Conservation (phyloP, 768 basidiomycete species). For the Suillus decipiens region DNA sequence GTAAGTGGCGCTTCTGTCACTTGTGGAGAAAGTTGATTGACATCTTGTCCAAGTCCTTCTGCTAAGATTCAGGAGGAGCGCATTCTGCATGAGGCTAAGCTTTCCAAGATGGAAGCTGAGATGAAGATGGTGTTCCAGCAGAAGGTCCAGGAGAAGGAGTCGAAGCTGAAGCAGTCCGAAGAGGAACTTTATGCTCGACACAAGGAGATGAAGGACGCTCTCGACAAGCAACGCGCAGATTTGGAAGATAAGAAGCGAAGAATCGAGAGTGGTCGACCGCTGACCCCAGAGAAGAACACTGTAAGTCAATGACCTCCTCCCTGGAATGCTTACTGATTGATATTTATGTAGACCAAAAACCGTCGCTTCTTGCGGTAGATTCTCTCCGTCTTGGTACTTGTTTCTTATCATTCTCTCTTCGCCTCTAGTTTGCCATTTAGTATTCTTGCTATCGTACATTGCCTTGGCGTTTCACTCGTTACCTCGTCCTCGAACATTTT, state of each 20-base stretch:
- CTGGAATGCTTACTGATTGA: constrained; percentile 15
- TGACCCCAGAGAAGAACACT: constrained; percentile 91
- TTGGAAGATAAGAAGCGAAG: constrained; percentile 98
- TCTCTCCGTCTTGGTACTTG: constrained; percentile 7
- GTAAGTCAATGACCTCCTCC: constrained; percentile 46
- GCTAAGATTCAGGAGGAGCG: constrained; percentile 96
- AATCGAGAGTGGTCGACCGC: constrained; percentile 90
- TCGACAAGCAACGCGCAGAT: constrained; percentile 94
- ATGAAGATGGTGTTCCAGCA: constrained; percentile 99
- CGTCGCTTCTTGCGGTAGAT: constrained; percentile 40
- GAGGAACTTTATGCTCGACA: constrained; percentile 98
- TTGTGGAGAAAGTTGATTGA: constrained; percentile 17
- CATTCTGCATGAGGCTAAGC: constrained; percentile 92
- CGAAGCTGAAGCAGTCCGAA: constrained; percentile 98
- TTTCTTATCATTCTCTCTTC: constrained; percentile 25
- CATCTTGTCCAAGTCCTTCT: constrained; percentile 67
- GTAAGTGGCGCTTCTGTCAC: constrained; percentile 49
- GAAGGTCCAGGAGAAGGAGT: constrained; percentile 99
- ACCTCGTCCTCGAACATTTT: constrained; percentile 43
- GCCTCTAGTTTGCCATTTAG: constrained; percentile 39
- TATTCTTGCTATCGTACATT: constrained; percentile 46
- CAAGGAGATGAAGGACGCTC: constrained; percentile 99
- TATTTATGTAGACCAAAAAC: constrained; percentile 33
- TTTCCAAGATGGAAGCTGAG: constrained; percentile 99
- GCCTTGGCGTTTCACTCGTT: constrained; percentile 36